A percentile compares a stretch with the other conserved stretches of the same genome.
phyloP scores from a whole-genome alignment of 768 basidiomycete species.

The Boletus vinaceobasis region DNA sequence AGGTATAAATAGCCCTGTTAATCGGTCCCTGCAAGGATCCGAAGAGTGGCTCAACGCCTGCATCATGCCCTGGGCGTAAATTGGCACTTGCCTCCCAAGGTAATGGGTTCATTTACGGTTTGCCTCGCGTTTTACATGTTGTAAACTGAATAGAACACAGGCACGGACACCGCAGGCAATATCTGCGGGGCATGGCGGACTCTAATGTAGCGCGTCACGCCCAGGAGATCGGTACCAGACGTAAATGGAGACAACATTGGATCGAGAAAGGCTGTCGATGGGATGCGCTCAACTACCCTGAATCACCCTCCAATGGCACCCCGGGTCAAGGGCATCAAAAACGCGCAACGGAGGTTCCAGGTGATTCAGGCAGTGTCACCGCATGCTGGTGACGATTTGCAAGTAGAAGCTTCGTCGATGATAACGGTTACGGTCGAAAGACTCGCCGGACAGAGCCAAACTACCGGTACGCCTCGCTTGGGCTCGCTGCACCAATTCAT shows the following conservation, averaged over 20 bases:
- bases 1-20: background rate
- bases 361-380: background rate
- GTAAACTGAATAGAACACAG: background rate
- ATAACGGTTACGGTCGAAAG: background rate
- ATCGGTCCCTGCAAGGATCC: constrained; percentile 1
- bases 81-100: background rate
- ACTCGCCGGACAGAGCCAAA: background rate
- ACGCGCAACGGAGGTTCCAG: background rate
- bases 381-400: background rate
- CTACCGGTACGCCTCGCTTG: too few relatives aligned
- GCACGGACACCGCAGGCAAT: too few relatives aligned
- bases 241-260: background rate
- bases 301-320: background rate
- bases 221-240: background rate
- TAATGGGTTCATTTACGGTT: background rate
- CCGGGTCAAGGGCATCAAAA: constrained; percentile 10
- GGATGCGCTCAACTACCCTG: background rate
- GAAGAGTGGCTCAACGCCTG: background rate
- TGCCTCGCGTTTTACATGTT: constrained; percentile 16
- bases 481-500: background rate
- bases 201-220: too few relatives aligned
- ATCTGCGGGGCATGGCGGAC: too few relatives aligned
- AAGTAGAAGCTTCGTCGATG: background rate
- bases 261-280: background rate
- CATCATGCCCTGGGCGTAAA: constrained; percentile 5